These are phyloP conservation scores for Mycogone perniciosa DNA, from an alignment of 2,329 filamentous ascomycete species.

Conservation along the genomic window DNA sequence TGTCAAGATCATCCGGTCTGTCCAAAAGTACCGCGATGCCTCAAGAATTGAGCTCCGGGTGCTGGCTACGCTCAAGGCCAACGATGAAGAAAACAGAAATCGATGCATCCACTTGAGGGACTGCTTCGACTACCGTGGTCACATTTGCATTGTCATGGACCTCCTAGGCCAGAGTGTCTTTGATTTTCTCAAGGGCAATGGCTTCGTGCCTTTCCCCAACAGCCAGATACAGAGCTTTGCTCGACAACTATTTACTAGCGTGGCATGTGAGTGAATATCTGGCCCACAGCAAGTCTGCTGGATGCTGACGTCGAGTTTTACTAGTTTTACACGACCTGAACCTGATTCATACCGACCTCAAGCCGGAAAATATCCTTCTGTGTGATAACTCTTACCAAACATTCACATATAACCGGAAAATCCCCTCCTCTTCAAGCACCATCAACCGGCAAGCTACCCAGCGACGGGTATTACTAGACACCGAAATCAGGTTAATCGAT, in stretches of 20 bases:
- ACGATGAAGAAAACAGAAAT: constrained; percentile 87
- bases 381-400: constrained; percentile 61
- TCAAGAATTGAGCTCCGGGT: constrained; percentile 92
- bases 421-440: constrained; percentile 59
- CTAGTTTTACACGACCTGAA: constrained; percentile 92
- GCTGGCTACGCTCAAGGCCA: constrained; percentile 82
- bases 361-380: constrained; percentile 64
- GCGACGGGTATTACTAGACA: constrained; percentile 58
- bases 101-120: constrained; percentile 94
- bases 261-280: constrained; percentile 68
- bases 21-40: constrained; percentile 96
- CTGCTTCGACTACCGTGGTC: constrained; percentile 94
- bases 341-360: constrained; percentile 83
- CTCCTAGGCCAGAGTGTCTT: constrained; percentile 91
- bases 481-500: constrained; percentile 64
- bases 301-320: not conserved
- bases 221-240: constrained; percentile 98
- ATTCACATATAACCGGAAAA: constrained; percentile 64
- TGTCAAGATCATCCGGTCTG: constrained; percentile 96
- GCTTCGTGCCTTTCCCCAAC: constrained; percentile 94
- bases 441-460: constrained; percentile 56
- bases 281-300: not conserved
- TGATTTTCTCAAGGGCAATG: constrained; percentile 93
- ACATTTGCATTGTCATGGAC: constrained; percentile 82
- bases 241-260: constrained; percentile 92